Evolutionary conservation across 1,284 basidiomycete species (phyloP).

Genomic region (Cystobasidiaceae sp.): DNA sequence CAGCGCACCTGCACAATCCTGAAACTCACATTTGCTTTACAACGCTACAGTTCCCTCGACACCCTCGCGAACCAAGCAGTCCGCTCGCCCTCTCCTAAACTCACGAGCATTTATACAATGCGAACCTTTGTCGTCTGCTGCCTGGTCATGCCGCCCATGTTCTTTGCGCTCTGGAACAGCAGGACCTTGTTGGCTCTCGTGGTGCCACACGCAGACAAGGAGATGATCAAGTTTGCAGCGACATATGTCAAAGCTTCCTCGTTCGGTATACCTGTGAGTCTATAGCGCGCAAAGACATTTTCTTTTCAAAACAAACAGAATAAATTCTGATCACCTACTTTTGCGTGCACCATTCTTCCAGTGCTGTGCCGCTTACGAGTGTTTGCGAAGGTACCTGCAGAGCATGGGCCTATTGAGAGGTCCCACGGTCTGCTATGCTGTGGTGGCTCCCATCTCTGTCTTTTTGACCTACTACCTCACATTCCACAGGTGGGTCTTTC

Average conservation of each 20-base stretch:
- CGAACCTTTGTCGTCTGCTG: constrained; percentile 25
- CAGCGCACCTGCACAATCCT: too few species aligned
- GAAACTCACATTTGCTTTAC: too few species aligned
- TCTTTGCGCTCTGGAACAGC: constrained; percentile 5
- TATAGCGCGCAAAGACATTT: too few species aligned
- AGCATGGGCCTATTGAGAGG: constrained; percentile 82
- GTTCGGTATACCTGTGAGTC: constrained; percentile 68
- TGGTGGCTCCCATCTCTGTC: constrained; percentile 80
- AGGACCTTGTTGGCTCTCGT: not conserved
- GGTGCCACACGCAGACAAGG: constrained; percentile 10
- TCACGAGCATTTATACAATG: constrained; percentile 24
- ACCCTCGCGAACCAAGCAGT: constrained; percentile 27
- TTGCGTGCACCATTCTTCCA: not conserved
- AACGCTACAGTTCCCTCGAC: constrained; percentile 33
- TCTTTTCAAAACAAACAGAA: too few species aligned
- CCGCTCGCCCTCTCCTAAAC: constrained; percentile 13
- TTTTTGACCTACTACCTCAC: constrained; percentile 74
- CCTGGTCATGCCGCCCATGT: constrained; percentile 19
- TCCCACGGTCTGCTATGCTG: constrained; percentile 75
- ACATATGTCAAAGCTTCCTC: constrained; percentile 63
- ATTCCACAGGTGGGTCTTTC: constrained; percentile 41
- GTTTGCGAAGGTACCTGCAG: constrained; percentile 72
- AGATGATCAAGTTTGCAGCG: constrained; percentile 17
- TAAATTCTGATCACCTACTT: not conserved
- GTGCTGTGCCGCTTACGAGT: constrained; percentile 57